Conservation (phyloP, 495 filamentous ascomycete species). For the Hypoxylon subgilvum region DNA sequence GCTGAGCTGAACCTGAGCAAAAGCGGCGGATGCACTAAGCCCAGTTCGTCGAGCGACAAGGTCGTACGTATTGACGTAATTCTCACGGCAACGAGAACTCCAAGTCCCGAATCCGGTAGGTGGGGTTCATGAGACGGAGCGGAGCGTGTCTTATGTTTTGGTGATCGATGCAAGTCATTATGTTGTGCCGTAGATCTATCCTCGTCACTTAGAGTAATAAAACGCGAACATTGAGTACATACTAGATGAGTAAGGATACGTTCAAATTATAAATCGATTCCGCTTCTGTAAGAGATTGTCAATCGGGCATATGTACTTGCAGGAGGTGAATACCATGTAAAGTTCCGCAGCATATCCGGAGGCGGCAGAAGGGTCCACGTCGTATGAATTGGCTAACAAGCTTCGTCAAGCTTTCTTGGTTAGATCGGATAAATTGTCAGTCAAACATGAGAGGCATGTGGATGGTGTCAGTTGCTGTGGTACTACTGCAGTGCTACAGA, state of each 20-base stretch:
- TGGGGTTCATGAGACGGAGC: slow-evolving; percentile 19
- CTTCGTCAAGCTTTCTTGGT: slow-evolving; percentile 39
- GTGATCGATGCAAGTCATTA: slow-evolving; percentile 26
- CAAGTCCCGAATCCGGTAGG: slow-evolving; percentile 20
- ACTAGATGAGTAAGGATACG: no score
- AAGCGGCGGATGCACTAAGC: no score
- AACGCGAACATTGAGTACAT: no score
- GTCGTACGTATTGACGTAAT: no score
- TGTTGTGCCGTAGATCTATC: slow-evolving; percentile 4
- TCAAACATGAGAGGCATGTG: slow-evolving; percentile 7
- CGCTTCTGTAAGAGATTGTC: slow-evolving; percentile 26
- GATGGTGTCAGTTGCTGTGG: slow-evolving; percentile 28
- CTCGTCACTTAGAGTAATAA: not conserved
- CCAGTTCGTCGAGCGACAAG: no score
- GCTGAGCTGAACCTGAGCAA: no score
- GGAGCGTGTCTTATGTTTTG: not conserved
- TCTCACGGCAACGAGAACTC: slow-evolving; percentile 10
- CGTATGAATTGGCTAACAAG: slow-evolving; percentile 32
- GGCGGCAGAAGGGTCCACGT: slow-evolving; percentile 1
- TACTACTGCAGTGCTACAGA: slow-evolving; percentile 34
- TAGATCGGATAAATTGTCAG: slow-evolving; percentile 31
- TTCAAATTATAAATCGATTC: slow-evolving; percentile 30
- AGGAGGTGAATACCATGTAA: slow-evolving; percentile 13
- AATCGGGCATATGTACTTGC: no score
- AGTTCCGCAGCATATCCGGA: slow-evolving; percentile 18